phyloP scores from a whole-genome alignment of 1,139 yeast genomes.

The Magnusiomyces tetraspermus region DNA sequence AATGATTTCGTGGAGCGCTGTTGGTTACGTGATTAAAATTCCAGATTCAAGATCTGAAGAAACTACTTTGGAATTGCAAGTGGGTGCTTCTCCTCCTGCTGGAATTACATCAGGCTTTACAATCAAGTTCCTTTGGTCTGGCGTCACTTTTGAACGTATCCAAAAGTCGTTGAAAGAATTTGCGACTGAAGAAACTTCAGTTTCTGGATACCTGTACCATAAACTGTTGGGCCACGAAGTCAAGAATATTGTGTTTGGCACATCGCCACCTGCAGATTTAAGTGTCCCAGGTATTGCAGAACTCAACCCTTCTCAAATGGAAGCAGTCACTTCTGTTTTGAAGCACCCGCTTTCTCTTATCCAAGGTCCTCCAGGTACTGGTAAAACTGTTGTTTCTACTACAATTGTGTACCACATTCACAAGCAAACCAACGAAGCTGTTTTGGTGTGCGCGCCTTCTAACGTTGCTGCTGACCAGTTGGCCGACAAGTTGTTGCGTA shows the following conservation, averaged over 20 bases:
- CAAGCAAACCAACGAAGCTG: conserved; percentile 46
- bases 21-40: conserved; percentile 61
- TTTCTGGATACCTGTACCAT: conserved; percentile 70
- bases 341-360: conserved; percentile 72
- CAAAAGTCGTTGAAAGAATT: conserved; percentile 64
- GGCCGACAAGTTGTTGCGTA: conserved; percentile 54
- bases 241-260: conserved; percentile 36
- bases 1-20: conserved; percentile 50
- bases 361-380: conserved; percentile 99
- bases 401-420: conserved; percentile 74
- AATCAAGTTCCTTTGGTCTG: conserved; percentile 87
- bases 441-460: conserved; percentile 90
- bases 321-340: conserved; percentile 66
- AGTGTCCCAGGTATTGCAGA: conserved; percentile 61
- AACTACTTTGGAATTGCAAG: conserved; percentile 60
- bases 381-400: conserved; percentile 91
- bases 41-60: conserved; percentile 64
- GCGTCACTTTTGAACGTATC: conserved; percentile 75
- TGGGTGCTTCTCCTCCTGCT: conserved; percentile 46
- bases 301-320: conserved; percentile 67
- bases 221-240: conserved; percentile 77
- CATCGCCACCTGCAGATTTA: conserved; percentile 43
- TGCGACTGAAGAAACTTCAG: conserved; percentile 63
- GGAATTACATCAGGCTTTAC: conserved; percentile 59
- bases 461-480: conserved; percentile 93